Evolutionary conservation across 495 filamentous ascomycete species (phyloP).

Genomic region (Annulohypoxylon maeteangense): DNA sequence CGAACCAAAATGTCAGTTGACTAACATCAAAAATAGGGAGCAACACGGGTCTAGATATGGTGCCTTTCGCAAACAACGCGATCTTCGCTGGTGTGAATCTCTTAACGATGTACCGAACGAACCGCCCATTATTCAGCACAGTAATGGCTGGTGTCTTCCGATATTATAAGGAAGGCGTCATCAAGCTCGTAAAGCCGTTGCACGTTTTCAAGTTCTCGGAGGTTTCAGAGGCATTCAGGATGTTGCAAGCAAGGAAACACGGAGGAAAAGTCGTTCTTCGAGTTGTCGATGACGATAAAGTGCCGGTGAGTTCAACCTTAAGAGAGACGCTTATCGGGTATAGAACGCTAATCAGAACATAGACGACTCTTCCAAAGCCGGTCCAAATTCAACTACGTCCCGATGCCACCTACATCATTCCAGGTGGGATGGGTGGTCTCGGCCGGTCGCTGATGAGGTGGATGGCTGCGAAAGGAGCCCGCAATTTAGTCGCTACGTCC

Average conservation of each 20-base stretch:
- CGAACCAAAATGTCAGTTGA: not conserved
- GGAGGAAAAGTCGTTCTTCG: slow-evolving; percentile 64
- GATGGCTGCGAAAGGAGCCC: slow-evolving; percentile 63
- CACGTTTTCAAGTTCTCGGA: slow-evolving; percentile 54
- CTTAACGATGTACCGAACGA: slow-evolving; percentile 45
- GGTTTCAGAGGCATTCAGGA: slow-evolving; percentile 60
- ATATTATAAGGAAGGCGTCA: slow-evolving; percentile 37
- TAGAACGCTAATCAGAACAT: slow-evolving; percentile 8
- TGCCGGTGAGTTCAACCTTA: slow-evolving; percentile 35
- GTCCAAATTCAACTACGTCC: slow-evolving; percentile 42
- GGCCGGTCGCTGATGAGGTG: slow-evolving; percentile 62
- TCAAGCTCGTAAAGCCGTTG: slow-evolving; percentile 50
- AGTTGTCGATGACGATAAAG: slow-evolving; percentile 43
- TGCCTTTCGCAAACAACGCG: slow-evolving; percentile 45
- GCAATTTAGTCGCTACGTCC: slow-evolving; percentile 62
- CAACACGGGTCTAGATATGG: slow-evolving; percentile 51
- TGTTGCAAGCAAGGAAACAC: slow-evolving; percentile 61
- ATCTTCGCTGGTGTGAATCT: slow-evolving; percentile 59
- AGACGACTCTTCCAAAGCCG: slow-evolving; percentile 33
- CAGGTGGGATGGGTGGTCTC: slow-evolving; percentile 67
- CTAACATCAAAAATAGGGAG: slow-evolving; percentile 31
- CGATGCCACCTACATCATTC: slow-evolving; percentile 62
- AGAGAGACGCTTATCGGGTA: not conserved
- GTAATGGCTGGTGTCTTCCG: slow-evolving; percentile 38
- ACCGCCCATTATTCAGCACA: slow-evolving; percentile 36